Conservation (phyloP, 257 asterid genomes). For the Paulownia fortunei region DNA sequence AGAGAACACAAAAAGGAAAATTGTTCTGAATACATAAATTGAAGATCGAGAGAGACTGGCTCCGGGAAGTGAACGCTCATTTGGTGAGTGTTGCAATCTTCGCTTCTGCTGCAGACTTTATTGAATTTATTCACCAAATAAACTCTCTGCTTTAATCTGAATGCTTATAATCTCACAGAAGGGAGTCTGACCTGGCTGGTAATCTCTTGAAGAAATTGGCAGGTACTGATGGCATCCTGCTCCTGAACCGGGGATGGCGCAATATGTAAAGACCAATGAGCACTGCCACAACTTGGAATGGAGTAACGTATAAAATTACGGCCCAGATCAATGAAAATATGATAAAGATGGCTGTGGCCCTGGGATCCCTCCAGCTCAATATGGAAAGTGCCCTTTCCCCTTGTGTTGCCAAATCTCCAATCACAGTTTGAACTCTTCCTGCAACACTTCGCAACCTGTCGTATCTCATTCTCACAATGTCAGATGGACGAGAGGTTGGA, state of each 20-base stretch:
- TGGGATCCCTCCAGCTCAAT: constrained; percentile 87
- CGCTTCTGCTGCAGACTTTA: constrained; percentile 38
- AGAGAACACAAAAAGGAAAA: constrained; percentile 21
- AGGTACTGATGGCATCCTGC: constrained; percentile 77
- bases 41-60: constrained; percentile 9
- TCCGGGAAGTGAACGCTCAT: neutral
- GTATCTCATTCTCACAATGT: constrained; percentile 71
- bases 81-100: neutral
- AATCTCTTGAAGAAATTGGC: constrained; percentile 91
- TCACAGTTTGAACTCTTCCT: constrained; percentile 77
- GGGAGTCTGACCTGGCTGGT: constrained; percentile 79
- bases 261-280: constrained; percentile 64
- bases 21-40: constrained; percentile 30
- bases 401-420: constrained; percentile 88
- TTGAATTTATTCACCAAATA: constrained; percentile 41
- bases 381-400: constrained; percentile 82
- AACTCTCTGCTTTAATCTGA: constrained; percentile 36
- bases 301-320: constrained; percentile 79
- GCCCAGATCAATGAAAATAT: constrained; percentile 69
- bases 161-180: constrained; percentile 52
- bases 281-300: constrained; percentile 76
- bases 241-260: constrained; percentile 82
- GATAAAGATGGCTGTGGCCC: constrained; percentile 80
- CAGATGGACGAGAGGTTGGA: constrained; percentile 66
- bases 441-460: constrained; percentile 71